A percentile compares a stretch with the other conserved stretches of the same genome.
Conservation (phyloP, 176 grass and related monocot genomes). For the Raddia distichophylla region DNA sequence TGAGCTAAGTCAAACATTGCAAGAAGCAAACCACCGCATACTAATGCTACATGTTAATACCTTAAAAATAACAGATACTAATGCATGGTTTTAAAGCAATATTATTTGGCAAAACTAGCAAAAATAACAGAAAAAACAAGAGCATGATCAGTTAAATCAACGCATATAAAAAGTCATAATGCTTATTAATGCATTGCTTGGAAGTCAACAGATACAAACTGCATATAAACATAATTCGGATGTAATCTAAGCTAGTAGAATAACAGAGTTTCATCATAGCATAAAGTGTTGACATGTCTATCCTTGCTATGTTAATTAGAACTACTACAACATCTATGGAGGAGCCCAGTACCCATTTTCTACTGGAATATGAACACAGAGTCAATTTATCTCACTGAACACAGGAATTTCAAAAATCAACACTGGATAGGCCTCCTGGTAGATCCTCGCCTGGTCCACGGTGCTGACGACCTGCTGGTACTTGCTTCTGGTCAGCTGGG, state of each 20-base stretch:
- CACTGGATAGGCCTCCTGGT: too few species aligned
- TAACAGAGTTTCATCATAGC: constrained; percentile 16
- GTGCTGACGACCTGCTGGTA: too few species aligned
- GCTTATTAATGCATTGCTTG: neutral
- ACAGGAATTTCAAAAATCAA: too few species aligned
- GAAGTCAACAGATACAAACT: neutral
- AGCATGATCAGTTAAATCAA: neutral
- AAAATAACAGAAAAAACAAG: constrained; percentile 15
- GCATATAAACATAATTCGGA: neutral
- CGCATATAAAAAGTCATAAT: neutral
- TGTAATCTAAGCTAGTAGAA: neutral
- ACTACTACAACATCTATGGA: constrained; percentile 91
- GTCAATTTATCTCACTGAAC: too few species aligned
- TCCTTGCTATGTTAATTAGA: constrained; percentile 52
- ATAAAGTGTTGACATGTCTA: constrained; percentile 3
- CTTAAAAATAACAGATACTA: neutral
- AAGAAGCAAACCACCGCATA: constrained; percentile 87
- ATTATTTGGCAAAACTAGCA: neutral
- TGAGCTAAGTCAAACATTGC: constrained; percentile 99
- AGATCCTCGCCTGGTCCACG: too few species aligned
- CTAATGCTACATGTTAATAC: neutral
- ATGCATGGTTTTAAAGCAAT: neutral
- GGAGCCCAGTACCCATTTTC: constrained; percentile 84
- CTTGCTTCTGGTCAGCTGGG: too few species aligned
- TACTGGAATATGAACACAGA: too few species aligned